Conservation (phyloP, 768 basidiomycete genomes). For the Inosperma sp. region DNA sequence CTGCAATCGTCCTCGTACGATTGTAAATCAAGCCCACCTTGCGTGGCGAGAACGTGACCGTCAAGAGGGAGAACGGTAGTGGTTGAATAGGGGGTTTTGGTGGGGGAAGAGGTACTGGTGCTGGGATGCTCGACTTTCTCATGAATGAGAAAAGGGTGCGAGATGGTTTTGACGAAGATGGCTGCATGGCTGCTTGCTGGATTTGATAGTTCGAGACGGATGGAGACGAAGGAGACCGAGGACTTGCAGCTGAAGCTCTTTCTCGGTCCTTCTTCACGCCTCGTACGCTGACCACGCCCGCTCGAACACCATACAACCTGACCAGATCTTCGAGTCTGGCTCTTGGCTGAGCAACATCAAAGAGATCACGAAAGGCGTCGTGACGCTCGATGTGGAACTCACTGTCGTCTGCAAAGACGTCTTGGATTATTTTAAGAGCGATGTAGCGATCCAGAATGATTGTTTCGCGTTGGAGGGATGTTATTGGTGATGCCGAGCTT, state of each 20-base stretch:
- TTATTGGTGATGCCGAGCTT: conserved; percentile 9
- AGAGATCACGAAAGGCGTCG: conserved; percentile 74
- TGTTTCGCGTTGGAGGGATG: conserved; percentile 66
- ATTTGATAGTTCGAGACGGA: conserved; percentile 6
- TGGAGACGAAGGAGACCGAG: not conserved
- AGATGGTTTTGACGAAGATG: conserved; percentile 9
- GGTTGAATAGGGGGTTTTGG: conserved; percentile 10
- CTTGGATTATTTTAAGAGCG: conserved; percentile 73
- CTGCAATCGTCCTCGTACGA: conserved; percentile 51
- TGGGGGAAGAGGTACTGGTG: conserved; percentile 11
- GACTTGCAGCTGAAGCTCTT: not conserved
- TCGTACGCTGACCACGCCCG: conserved; percentile 37
- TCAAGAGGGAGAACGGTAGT: conserved; percentile 35
- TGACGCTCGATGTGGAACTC: conserved; percentile 72
- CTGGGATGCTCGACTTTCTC: conserved; percentile 6
- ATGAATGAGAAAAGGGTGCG: conserved; percentile 12
- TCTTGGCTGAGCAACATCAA: conserved; percentile 71
- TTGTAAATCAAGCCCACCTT: conserved; percentile 37
- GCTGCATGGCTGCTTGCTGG: conserved; percentile 3
- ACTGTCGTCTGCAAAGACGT: conserved; percentile 70
- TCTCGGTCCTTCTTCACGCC: conserved; percentile 6
- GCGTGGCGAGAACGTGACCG: conserved; percentile 41
- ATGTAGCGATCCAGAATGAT: conserved; percentile 74
- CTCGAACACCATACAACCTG: conserved; percentile 35
- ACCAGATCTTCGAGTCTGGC: conserved; percentile 75